phyloP scores from a whole-genome alignment of 169 alveolate genomes.

The Fabrea salina region DNA sequence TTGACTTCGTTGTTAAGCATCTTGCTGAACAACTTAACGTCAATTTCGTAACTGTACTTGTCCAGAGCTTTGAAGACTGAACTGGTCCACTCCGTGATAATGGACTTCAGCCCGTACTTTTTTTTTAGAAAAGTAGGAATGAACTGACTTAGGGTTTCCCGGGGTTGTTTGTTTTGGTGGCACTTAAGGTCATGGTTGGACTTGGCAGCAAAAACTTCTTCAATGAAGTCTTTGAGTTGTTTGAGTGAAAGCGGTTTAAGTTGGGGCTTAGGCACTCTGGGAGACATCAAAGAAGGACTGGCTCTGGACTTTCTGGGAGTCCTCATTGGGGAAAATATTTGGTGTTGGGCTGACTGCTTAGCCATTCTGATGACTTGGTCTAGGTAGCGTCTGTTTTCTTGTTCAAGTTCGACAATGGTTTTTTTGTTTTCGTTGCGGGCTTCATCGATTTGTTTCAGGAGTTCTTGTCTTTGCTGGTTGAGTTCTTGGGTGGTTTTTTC shows the following conservation, averaged over 20 bases:
- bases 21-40: constrained; percentile 78
- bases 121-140: constrained; percentile 79
- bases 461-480: background rate
- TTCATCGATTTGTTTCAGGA: constrained; percentile 40
- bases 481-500: no score
- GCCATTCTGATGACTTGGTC: constrained; percentile 61
- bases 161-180: constrained; percentile 64
- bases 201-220: constrained; percentile 75
- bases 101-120: constrained; percentile 82
- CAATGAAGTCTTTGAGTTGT: constrained; percentile 78
- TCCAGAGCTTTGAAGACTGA: constrained; percentile 71
- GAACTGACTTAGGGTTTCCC: constrained; percentile 85
- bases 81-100: constrained; percentile 82
- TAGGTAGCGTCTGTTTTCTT: constrained; percentile 73
- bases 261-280: no score
- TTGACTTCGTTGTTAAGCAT: constrained; percentile 80
- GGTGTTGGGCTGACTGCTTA: constrained; percentile 36
- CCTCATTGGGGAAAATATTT: background rate
- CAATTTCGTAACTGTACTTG: constrained; percentile 69
- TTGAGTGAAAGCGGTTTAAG: constrained; percentile 67
- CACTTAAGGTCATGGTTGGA: constrained; percentile 71
- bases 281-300: background rate
- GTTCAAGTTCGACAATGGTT: constrained; percentile 52
- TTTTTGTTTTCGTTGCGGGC: constrained; percentile 49
- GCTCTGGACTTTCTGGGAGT: background rate